Evolutionary conservation across 805 yeast species (phyloP).

Genomic region (Cyberlindnera americana): DNA sequence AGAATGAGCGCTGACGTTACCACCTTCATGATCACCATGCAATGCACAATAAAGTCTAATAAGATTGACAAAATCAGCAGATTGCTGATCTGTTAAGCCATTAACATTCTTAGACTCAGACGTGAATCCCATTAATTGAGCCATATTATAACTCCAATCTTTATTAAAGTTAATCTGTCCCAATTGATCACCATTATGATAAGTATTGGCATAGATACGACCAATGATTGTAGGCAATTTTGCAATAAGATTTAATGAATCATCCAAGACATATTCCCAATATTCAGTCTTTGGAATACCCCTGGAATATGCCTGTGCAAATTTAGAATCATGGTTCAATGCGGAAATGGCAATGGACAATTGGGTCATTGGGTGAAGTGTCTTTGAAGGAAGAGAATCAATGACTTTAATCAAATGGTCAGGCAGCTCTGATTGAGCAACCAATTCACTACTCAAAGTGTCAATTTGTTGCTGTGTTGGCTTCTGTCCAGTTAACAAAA

Average conservation of each 20-base stretch:
- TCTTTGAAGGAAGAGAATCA: conserved; percentile 54
- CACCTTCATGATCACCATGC: conserved; percentile 84
- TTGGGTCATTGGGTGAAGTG: conserved; percentile 83
- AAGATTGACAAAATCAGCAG: conserved; percentile 61
- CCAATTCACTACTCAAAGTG: conserved; percentile 56
- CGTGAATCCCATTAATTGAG: conserved; percentile 59
- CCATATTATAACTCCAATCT: conserved; percentile 74
- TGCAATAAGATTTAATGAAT: conserved; percentile 64
- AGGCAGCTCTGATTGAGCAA: conserved; percentile 63
- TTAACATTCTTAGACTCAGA: conserved; percentile 33
- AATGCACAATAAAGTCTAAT: conserved; percentile 70
- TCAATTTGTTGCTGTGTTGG: conserved; percentile 60
- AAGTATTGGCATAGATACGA: conserved; percentile 64
- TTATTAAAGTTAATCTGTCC: conserved; percentile 50
- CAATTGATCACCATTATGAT: conserved; percentile 46
- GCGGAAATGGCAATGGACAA: conserved; percentile 72
- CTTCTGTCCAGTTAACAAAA: conserved; percentile 66
- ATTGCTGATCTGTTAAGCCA: conserved; percentile 34
- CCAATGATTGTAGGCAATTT: conserved; percentile 74
- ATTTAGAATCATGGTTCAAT: conserved; percentile 64
- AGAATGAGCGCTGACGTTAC: conserved; percentile 79
- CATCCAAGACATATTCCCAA: conserved; percentile 77
- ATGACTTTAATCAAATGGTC: conserved; percentile 56
- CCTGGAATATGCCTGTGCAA: conserved; percentile 67
- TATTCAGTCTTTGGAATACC: conserved; percentile 67